These are phyloP conservation scores for Plenodomus tracheiphilus DNA, from an alignment of 2,329 filamentous ascomycete species.

Conservation along the genomic window DNA sequence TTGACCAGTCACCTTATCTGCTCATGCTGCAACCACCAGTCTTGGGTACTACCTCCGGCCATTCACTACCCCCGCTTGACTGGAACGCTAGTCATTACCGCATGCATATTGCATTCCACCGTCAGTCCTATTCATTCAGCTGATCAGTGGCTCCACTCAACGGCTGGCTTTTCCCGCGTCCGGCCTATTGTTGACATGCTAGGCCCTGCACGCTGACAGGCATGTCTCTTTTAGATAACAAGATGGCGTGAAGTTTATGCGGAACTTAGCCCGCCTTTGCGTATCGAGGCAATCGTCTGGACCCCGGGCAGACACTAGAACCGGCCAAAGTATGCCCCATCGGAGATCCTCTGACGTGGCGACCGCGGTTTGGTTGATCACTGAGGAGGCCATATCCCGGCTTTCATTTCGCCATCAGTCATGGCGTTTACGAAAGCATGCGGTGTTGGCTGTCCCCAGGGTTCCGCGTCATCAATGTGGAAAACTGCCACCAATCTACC, in stretches of 20 bases:
- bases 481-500: constrained; percentile 33
- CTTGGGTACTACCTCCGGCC: constrained; percentile 40
- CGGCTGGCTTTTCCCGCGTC: constrained; percentile 43
- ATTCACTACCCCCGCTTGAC: constrained; percentile 40
- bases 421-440: constrained; percentile 39
- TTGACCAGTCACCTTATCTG: constrained; percentile 55
- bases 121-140: constrained; percentile 41
- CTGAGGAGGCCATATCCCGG: constrained; percentile 42
- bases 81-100: constrained; percentile 40
- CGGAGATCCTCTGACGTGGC: constrained; percentile 59
- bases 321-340: constrained; percentile 52
- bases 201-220: constrained; percentile 48
- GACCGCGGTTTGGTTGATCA: constrained; percentile 50
- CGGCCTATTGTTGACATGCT: constrained; percentile 47
- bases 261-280: constrained; percentile 48
- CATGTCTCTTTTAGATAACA: constrained; percentile 47
- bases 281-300: constrained; percentile 51
- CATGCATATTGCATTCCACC: constrained; percentile 46
- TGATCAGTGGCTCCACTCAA: constrained; percentile 46
- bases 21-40: constrained; percentile 45
- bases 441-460: constrained; percentile 32
- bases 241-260: constrained; percentile 49
- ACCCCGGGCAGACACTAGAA: constrained; percentile 49
- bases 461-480: constrained; percentile 32
- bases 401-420: constrained; percentile 46